Evolutionary conservation across 768 basidiomycete species (phyloP).

Genomic region (Tricholoma bakamatsutake): DNA sequence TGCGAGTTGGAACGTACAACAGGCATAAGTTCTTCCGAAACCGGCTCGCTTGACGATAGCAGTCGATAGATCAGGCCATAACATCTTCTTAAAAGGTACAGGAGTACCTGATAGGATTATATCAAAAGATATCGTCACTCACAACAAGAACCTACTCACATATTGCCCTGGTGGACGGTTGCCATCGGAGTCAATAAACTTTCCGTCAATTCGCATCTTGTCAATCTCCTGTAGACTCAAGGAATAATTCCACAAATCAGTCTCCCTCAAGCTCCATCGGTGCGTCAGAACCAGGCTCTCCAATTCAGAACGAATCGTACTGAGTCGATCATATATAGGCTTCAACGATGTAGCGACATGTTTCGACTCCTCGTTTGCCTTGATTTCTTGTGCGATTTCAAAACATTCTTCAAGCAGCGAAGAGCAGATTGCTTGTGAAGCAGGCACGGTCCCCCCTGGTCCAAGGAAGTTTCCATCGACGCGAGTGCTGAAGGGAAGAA

Average conservation of each 20-base stretch:
- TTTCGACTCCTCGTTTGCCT: constrained; percentile 85
- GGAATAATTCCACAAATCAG: constrained; percentile 90
- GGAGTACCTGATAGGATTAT: constrained; percentile 56
- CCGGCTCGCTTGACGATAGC: constrained; percentile 92
- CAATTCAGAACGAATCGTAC: constrained; percentile 78
- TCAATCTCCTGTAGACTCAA: constrained; percentile 93
- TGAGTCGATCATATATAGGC: constrained; percentile 90
- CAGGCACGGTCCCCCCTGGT: constrained; percentile 83
- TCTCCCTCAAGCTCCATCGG: constrained; percentile 94
- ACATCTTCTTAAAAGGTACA: constrained; percentile 91
- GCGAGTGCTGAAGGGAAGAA: constrained; percentile 54
- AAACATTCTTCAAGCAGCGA: constrained; percentile 96
- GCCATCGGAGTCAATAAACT: constrained; percentile 93
- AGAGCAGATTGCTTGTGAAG: constrained; percentile 86
- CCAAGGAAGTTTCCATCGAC: constrained; percentile 96
- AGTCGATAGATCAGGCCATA: constrained; percentile 94
- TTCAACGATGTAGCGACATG: constrained; percentile 81
- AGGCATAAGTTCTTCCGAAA: constrained; percentile 97
- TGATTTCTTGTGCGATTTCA: constrained; percentile 92
- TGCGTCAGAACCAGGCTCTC: constrained; percentile 92
- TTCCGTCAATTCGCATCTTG: constrained; percentile 94
- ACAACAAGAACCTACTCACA: constrained; percentile 39
- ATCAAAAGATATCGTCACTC: not conserved
- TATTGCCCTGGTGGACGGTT: constrained; percentile 93
- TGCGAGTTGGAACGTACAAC: constrained; percentile 47